Conservation (phyloP, 495 filamentous ascomycete species). For the Cercophora sp. region DNA sequence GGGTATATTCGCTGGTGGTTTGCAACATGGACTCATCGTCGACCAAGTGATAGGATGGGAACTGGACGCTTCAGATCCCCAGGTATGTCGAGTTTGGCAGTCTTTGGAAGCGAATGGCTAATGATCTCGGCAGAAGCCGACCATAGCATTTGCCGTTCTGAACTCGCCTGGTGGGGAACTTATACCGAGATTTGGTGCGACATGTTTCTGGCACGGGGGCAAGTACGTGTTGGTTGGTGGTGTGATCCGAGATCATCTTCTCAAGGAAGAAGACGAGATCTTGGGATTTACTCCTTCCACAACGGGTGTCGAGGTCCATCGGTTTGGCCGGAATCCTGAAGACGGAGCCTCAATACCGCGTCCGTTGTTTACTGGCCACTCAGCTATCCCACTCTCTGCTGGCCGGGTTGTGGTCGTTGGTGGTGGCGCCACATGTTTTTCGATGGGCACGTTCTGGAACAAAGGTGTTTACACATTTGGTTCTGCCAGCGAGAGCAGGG, state of each 20-base stretch:
- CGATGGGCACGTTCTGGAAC: slow-evolving; percentile 53
- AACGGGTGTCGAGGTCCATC: not conserved
- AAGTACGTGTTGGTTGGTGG: slow-evolving; percentile 46
- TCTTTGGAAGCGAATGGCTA: not conserved
- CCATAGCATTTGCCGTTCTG: slow-evolving; percentile 14
- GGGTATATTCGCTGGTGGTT: slow-evolving; percentile 67
- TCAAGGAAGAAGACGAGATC: slow-evolving; percentile 30
- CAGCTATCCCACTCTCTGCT: slow-evolving; percentile 30
- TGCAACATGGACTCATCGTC: slow-evolving; percentile 56
- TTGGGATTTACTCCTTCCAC: not conserved
- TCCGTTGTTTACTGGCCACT: slow-evolving; percentile 66
- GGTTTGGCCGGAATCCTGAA: too few species aligned
- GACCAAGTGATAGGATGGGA: slow-evolving; percentile 53
- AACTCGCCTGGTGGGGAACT: not conserved
- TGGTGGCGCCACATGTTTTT: slow-evolving; percentile 86
- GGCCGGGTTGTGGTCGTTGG: slow-evolving; percentile 59
- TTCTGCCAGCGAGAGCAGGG: not conserved
- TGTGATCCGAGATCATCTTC: slow-evolving; percentile 35
- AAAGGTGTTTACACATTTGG: slow-evolving; percentile 23
- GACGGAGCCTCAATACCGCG: slow-evolving; percentile 25
- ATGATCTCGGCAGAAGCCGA: slow-evolving; percentile 22
- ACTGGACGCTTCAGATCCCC: slow-evolving; percentile 26
- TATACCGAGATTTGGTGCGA: slow-evolving; percentile 28
- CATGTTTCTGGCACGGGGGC: slow-evolving; percentile 17
- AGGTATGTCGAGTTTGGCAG: slow-evolving; percentile 9